phyloP scores from a whole-genome alignment of 148 eudicot genomes.

The Vaccinium myrtillus region DNA sequence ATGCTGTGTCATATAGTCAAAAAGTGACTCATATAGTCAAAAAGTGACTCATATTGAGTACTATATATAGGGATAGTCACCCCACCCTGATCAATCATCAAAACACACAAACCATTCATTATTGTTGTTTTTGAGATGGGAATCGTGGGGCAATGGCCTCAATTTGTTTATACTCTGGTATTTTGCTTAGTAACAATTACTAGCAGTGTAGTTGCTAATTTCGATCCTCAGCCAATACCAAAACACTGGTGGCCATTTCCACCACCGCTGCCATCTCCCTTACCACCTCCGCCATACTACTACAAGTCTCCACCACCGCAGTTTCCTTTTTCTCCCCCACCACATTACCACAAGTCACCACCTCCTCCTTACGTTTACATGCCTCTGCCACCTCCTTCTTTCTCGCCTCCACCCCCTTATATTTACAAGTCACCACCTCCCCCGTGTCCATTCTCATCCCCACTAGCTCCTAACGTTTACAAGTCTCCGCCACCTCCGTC shows the following conservation, averaged over 20 bases:
- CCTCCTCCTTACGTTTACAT: background rate
- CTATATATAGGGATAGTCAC: slow-evolving; percentile 9
- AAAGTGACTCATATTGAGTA: background rate
- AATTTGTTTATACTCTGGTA: slow-evolving; percentile 17
- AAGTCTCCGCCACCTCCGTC: background rate
- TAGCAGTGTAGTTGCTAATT: background rate
- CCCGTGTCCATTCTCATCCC: background rate
- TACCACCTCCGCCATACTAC: background rate
- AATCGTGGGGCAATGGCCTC: slow-evolving; percentile 23
- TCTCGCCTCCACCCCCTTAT: background rate
- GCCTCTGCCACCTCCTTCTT: slow-evolving; percentile 8
- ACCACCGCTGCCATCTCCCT: background rate
- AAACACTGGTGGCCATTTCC: background rate
- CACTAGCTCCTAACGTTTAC: background rate
- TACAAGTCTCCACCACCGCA: slow-evolving; percentile 19
- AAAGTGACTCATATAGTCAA: background rate
- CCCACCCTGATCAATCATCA: background rate
- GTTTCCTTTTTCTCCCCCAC: background rate
- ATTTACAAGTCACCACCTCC: slow-evolving; percentile 4
- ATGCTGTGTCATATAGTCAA: background rate
- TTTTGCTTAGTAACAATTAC: background rate
- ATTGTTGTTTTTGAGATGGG: background rate
- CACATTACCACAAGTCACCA: background rate
- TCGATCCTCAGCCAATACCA: background rate
- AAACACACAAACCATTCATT: background rate